Percentiles rank a stretch among this genome's conserved stretches.
These are phyloP conservation scores for Scutellaria minor DNA, from an alignment of 257 asterid genomes.

Conservation along the genomic window DNA sequence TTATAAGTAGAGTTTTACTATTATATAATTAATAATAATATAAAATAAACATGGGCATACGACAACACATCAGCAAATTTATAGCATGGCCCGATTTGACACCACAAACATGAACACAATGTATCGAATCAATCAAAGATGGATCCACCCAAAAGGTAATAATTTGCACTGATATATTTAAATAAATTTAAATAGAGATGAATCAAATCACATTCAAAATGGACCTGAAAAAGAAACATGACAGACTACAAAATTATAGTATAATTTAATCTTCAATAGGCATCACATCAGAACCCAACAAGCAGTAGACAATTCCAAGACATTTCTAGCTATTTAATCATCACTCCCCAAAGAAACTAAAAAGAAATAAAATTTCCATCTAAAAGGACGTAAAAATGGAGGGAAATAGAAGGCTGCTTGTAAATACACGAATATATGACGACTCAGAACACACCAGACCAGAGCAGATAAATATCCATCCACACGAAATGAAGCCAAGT, in stretches of 20 bases:
- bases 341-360: conserved; percentile 35
- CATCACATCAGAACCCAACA: neutral
- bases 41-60: too few species aligned
- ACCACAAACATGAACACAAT: too few species aligned
- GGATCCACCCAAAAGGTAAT: too few species aligned
- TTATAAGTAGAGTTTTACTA: too few species aligned
- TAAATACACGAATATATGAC: conserved; percentile 36
- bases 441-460: conserved; percentile 22
- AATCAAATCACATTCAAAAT: neutral
- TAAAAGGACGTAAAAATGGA: conserved; percentile 29
- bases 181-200: neutral
- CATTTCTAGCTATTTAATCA: conserved; percentile 30
- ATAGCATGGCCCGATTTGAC: too few species aligned
- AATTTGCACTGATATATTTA: neutral
- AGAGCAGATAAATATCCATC: neutral
- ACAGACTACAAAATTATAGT: conserved; percentile 19
- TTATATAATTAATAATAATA: too few species aligned
- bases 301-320: conserved; percentile 26
- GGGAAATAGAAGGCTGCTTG: conserved; percentile 15
- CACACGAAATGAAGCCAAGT: neutral
- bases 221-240: neutral
- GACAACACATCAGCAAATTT: too few species aligned
- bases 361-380: conserved; percentile 24
- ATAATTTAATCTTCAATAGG: conserved; percentile 26
- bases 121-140: neutral